Evolutionary conservation across 768 basidiomycete species (phyloP), one percentile per base, ranked within the genome.

Genomic region (Macrocybe gigantea): DNA sequence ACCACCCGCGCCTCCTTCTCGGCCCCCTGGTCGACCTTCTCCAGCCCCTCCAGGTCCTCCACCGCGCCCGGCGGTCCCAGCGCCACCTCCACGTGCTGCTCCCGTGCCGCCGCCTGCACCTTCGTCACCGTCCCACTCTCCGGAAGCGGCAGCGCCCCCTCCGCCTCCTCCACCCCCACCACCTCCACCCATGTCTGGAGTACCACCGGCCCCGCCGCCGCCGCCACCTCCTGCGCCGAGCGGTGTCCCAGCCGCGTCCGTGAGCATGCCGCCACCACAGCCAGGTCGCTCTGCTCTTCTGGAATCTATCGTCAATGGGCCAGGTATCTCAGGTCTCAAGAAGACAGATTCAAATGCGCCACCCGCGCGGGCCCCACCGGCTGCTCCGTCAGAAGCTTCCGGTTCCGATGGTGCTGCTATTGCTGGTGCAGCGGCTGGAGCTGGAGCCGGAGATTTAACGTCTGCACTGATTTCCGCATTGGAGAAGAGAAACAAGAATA

Each of bases 401-500:
- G 65, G 67, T 22, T 59, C 62, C 7, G 56, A 60, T 35, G 67
- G 69, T 49, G 54, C 61, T 3, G 62, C 62, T 0, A 41, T 49
- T 12, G 69, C 66, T 1, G 73, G 72, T 30, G 67, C 63, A 31
- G 61, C 67, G 0, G 66, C 59, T 41, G 64, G 60, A 1, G 71
- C 60, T 10, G 81, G 72, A 9, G 89, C 85, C 8, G 85, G 77
- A 0, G 85, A 93, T 65, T 63, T 95, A 50, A 92, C 93, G 0
- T 74, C 80, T 4, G 89, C 91, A 6, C 69, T 96, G 40, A 93
- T 92, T 5, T 86, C 81, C 42, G 93, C 93, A 1, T 65, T 97
- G 52, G 67, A 83, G 56, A 80, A 85, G 61, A 70, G 93, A 55
- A 95, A 89, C 61, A 91, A 88, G 69, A 85, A 88, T 59, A 68